Evolutionary conservation across 345 rosid genomes (phyloP), one percentile per base, ranked within the genome.

Genomic region (Carallia brachiata): DNA sequence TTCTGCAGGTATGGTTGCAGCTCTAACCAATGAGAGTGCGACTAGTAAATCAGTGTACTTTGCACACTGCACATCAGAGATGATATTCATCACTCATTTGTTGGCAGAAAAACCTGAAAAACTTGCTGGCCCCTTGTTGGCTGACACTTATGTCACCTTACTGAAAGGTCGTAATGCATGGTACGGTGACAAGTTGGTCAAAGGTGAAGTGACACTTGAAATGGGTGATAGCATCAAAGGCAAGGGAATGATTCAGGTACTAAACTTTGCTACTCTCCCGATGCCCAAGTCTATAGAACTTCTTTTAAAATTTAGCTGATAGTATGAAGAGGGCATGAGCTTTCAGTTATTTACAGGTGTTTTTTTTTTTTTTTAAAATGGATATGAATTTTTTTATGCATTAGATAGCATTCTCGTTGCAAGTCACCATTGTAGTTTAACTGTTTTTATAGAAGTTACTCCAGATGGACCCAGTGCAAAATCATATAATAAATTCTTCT

Each of bases 241-340:
- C 50, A 95, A 95, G 77, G 99, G 99, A 62, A 95, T 90, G 98
- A 95, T 95, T 86, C 99, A 95, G 98, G 98, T 95, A 86, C 66
- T 28, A 9, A 23, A 47, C 17, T 15, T 56, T 30, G 60, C 60
- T 53, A 19, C 40, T 18, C 30, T 28, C 54, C 9, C 60, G 10
- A n/a, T 60, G 66, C 47, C 55, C 19, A 37, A 40, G 36, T 13
- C 30, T 27, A 34, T 12, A 32, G 34, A 63, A 52, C 67, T 67
- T 15, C 23, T 56, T 15, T 19, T 56, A 13, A 56, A 8, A 13
- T 30, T 56, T 56, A 27, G 9, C 6, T 30, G 16, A 44, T 44
- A 44, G 44, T 12, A 44, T 44, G 50, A 12, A 44, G 4, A 44
- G 50, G 17, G 5, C 50, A 12, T 0, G 3, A 44, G 15, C 16